Evolutionary conservation across 1,284 basidiomycete genomes (phyloP), one percentile per base, ranked within the genome.

Genomic region (Apiotrichum akiyoshidainum): DNA sequence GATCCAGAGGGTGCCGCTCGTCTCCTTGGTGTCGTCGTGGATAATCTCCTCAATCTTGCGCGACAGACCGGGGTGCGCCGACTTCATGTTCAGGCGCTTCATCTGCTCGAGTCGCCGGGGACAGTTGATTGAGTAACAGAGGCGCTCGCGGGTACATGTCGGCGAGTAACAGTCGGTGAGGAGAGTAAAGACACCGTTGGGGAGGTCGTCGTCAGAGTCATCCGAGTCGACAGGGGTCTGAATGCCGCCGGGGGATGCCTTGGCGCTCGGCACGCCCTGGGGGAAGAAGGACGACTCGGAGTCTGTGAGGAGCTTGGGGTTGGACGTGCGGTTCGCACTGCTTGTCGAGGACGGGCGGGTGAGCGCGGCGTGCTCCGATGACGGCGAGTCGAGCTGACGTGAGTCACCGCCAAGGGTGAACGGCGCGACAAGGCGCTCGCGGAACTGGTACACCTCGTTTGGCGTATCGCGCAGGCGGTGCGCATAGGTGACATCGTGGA

Each of bases 401-500:
- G 56, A 13, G 31, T 55, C 58, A 45, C 65, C 63, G 17, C 52
- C 65, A 11, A 37, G 11, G 37, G 72, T 68, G 54, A 75, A 75
- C 13, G 76, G 76, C 34, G 72, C 71, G 2, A 75, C 70, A 14
- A 78, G 60, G 16, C 75, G 56, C 50, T 80, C 79, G 52, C 76
- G 77, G 79, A 99, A 98, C 75, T 96, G 94, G 77, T 98, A 99
- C 34, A 99, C 80, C 78, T 99, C 96, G 63, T 85, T 83, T 2
- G 87, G 81, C 67, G 87, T 92, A 78, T 99, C 96, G 52, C 96
- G 83, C 63, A 99, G 76, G 14, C 95, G 87, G 76, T 99, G 96
- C 72, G 98, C 94, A 74, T 99, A 99, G 9, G 95, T 97, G 65
- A 99, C 96, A 71, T 98, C 96, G 76, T 99, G 96, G 76, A 99